These are phyloP conservation scores for Gremmenia infestans DNA, from an alignment of 2,329 filamentous ascomycete species.

Conservation along the genomic window DNA sequence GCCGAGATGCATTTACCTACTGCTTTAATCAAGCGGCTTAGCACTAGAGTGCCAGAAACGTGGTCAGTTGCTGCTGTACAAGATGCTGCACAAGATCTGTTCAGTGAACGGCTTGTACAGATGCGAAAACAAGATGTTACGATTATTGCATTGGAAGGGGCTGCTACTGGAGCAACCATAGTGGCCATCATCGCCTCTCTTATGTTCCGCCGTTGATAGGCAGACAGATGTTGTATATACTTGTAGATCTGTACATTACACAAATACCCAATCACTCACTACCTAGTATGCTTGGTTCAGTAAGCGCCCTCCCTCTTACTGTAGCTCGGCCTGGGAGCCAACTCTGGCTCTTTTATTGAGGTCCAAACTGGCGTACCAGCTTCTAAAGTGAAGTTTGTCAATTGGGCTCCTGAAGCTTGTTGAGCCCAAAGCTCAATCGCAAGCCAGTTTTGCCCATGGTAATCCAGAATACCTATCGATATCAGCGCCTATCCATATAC, in stretches of 20 bases:
- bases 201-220: constrained; percentile 25
- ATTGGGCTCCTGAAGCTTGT: constrained; percentile 23
- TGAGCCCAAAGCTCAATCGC: constrained; percentile 63
- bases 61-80: constrained; percentile 37
- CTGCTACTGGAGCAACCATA: constrained; percentile 58
- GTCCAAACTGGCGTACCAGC: constrained; percentile 24
- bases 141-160: constrained; percentile 62
- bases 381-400: constrained; percentile 24
- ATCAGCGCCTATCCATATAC: constrained; percentile 42
- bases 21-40: constrained; percentile 7
- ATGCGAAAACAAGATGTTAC: constrained; percentile 67
- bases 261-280: constrained; percentile 12
- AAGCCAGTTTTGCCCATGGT: constrained; percentile 64
- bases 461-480: constrained; percentile 65
- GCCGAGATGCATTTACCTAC: constrained; percentile 20
- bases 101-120: constrained; percentile 59
- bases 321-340: constrained; percentile 24
- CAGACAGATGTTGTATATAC: constrained; percentile 16
- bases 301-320: constrained; percentile 27
- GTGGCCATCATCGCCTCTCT: constrained; percentile 38
- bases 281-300: constrained; percentile 4
- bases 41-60: constrained; percentile 23
- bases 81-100: constrained; percentile 48
- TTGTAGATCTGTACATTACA: constrained; percentile 16
- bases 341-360: constrained; percentile 18